Evolutionary conservation across 805 yeast genomes (phyloP), one percentile per base, ranked within the genome.

Genomic region (Kuraishia hungarica): DNA sequence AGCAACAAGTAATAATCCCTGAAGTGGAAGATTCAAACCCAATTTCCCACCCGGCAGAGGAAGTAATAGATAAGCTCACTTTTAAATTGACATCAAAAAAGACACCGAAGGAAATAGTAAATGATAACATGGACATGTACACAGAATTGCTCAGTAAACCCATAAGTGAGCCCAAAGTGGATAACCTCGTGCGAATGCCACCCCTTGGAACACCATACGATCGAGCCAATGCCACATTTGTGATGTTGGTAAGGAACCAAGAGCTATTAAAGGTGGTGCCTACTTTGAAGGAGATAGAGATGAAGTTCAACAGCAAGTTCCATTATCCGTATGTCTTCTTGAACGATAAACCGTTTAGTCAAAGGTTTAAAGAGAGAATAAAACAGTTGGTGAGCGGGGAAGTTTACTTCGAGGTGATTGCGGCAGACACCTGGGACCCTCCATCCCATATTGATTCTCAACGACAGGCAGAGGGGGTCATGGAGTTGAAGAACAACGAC

Each of bases 301-400:
- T 66, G 24, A 75, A 71, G 1, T 89, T 89, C 72, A 89, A 89
- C 65, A 58, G 68, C 24, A 86, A 87, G 62, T 89, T 84, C 67
- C 77, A 79, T 52, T 89, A 89, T 65, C 96, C 96, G 0, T 89
- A 89, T 72, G 88, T 89, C 1, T 86, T 89, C 57, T 64, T 89
- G 47, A 89, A 89, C 64, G 96, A 90, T 63, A 73, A 71, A 54
- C 83, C 83, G 2, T 89, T 89, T 64, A 69, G 80, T 1, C 78
- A 80, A 0, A 66, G 66, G 24, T 89, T 89, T 72, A 85, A 74
- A 63, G 60, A 67, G 2, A 64, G 65, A 21, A 72, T 88, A 48
- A 53, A 57, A 46, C 62, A 65, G 13, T 64, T 69, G 6, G 77
- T 76, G 0, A 69, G 82, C 0, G 72, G 83, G 1, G 66, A 72